Base-by-base conservation (phyloP, 495 filamentous ascomycete species). In the Talaromyces stipitatus region DNA sequence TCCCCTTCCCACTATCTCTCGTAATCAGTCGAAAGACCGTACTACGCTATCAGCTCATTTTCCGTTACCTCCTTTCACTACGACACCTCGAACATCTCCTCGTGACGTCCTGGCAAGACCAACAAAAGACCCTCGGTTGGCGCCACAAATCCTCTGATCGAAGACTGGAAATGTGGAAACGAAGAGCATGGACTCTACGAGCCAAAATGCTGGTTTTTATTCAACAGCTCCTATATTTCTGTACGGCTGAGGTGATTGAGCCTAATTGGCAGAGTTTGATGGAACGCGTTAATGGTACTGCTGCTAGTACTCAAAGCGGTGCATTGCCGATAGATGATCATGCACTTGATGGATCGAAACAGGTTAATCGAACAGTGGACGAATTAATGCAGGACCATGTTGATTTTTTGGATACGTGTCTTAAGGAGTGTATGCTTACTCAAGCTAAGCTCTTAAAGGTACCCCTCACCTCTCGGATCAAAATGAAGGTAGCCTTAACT, bases 311-410 rank as follows among this genome's bases (percentile, higher is more conserved):
- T 14, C 78, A 78, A 1, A 76, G 74, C 41, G 24, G 14, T 10
- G 4, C 12, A 11, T 4, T 48, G 14, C 43, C 18, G 16, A 30
- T 45, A 10, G 65, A 60, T 20, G 64, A 55, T n/a, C n/a, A n/a
- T 11, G 70, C 66, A 10, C 70, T 77, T 20, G 78, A 74, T 41
- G 73, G 72, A 8, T 72, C 72, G 5, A 72, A 73, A 53, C 72
- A 83, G 66, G 77, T 75, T 45, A 90, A 89, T 58, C 79, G 91
- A 36, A 98, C 94, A 0, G 95, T 98, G 14, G 94, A 98, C 62
- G 90, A 97, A 68, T 73, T 98, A 64, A 98, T 98, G 94, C 91
- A 97, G 70, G 92, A 97, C 69, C 94, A 98, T 76, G 92, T 98
- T 28, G 94, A 97, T 71, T 97, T 97, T 68, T 70, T 98, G 55